phyloP scores from a whole-genome alignment of 2,329 filamentous ascomycete species.

The Nemania sp. region DNA sequence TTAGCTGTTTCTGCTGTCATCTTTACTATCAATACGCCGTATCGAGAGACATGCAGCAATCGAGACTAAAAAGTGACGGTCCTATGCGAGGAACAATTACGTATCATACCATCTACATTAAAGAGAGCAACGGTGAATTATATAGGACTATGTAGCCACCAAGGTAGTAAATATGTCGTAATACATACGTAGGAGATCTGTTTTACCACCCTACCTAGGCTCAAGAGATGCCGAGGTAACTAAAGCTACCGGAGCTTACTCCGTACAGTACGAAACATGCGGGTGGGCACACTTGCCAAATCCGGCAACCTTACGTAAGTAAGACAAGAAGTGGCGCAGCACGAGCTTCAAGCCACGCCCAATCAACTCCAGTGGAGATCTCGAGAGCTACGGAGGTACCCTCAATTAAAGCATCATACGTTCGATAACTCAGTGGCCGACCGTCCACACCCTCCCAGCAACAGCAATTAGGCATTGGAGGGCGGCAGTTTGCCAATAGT shows the following conservation, averaged over 20 bases:
- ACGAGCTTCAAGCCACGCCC: slow-evolving; percentile 5
- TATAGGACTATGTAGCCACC: neutral
- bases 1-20: slow-evolving; percentile 48
- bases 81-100: neutral
- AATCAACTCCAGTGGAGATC: neutral
- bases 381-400: too few relatives aligned
- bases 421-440: slow-evolving; percentile 17
- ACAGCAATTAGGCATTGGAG: slow-evolving; percentile 25
- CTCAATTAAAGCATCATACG: slow-evolving; percentile 11
- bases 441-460: slow-evolving; percentile 9
- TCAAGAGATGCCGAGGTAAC: neutral
- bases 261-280: too few relatives aligned
- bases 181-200: neutral
- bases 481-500: slow-evolving; percentile 25
- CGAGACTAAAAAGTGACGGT: neutral
- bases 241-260: too few relatives aligned
- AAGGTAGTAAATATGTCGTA: neutral
- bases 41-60: neutral
- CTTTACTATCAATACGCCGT: slow-evolving; percentile 3
- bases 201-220: too few relatives aligned
- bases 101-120: too few relatives aligned
- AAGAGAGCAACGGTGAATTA: too few relatives aligned
- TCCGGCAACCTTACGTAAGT: too few relatives aligned
- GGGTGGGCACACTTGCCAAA: too few relatives aligned
- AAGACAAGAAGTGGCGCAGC: slow-evolving; percentile 3